Evolutionary conservation across 2,329 filamentous ascomycete species (phyloP).

Genomic region (Alternaria novae-zelandiae): DNA sequence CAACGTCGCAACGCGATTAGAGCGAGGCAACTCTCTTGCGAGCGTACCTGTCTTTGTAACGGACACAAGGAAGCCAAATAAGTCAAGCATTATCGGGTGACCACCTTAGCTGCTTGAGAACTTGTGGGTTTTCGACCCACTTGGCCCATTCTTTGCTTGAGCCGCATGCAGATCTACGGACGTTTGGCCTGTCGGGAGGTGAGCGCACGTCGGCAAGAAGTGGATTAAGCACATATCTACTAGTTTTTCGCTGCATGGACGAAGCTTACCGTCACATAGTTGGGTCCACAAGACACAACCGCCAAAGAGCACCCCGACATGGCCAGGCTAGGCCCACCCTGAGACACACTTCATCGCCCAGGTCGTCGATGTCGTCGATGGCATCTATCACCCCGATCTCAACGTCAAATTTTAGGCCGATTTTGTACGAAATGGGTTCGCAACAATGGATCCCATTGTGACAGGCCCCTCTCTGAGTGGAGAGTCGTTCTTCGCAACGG

Average conservation of each 20-base stretch:
- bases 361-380: conserved; percentile 16
- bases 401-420: conserved; percentile 6
- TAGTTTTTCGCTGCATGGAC: conserved; percentile 9
- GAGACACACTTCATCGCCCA: background rate
- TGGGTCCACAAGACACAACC: conserved; percentile 6
- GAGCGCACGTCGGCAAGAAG: conserved; percentile 1
- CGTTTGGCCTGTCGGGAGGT: conserved; percentile 4
- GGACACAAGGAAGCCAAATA: background rate
- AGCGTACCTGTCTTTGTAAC: background rate
- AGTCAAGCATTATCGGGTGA: background rate
- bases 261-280: conserved; percentile 14
- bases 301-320: conserved; percentile 2
- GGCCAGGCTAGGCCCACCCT: conserved; percentile 12
- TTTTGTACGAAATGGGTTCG: background rate
- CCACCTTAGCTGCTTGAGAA: background rate
- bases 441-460: background rate
- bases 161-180: conserved; percentile 11
- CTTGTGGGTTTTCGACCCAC: conserved; percentile 2
- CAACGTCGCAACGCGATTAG: background rate
- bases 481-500: conserved; percentile 1
- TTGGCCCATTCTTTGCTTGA: conserved; percentile 7
- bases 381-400: conserved; percentile 7
- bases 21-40: background rate
- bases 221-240: background rate
- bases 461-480: conserved; percentile 3